Evolutionary conservation across 2,329 filamentous ascomycete species (phyloP).

Genomic region (Botrytis squamosa): DNA sequence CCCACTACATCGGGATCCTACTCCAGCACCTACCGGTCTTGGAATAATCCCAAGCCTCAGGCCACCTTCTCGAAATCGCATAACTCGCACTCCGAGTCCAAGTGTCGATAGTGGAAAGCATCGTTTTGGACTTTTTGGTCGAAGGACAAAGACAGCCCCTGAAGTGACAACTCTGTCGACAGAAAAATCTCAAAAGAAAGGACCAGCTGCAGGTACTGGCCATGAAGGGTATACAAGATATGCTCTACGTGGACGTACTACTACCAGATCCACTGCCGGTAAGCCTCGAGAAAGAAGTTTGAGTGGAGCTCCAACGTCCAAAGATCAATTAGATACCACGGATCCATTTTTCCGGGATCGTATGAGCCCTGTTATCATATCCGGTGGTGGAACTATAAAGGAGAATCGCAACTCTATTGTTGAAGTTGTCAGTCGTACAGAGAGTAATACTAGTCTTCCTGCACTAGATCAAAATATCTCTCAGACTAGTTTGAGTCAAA

Average conservation of each 20-base stretch:
- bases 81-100: conserved; percentile 52
- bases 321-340: conserved; percentile 49
- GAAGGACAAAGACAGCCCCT: conserved; percentile 64
- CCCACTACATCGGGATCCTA: conserved; percentile 35
- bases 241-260: conserved; percentile 60
- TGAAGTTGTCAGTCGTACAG: conserved; percentile 49
- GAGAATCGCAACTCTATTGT: conserved; percentile 57
- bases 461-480: conserved; percentile 45
- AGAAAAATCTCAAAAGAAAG: conserved; percentile 64
- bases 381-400: conserved; percentile 58
- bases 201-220: conserved; percentile 87
- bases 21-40: conserved; percentile 35
- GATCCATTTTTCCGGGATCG: conserved; percentile 61
- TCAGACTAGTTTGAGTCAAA: conserved; percentile 34
- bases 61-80: conserved; percentile 36
- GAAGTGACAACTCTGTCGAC: conserved; percentile 50
- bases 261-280: conserved; percentile 51
- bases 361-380: conserved; percentile 65
- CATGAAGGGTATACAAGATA: conserved; percentile 81
- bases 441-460: conserved; percentile 51
- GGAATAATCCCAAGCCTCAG: conserved; percentile 37
- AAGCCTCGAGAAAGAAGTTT: conserved; percentile 43
- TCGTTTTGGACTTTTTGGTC: conserved; percentile 76
- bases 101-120: conserved; percentile 57
- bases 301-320: conserved; percentile 46